These are phyloP conservation scores for Cinnamomum micranthum DNA, from an alignment of 164 flowering plant species.

Conservation along the genomic window DNA sequence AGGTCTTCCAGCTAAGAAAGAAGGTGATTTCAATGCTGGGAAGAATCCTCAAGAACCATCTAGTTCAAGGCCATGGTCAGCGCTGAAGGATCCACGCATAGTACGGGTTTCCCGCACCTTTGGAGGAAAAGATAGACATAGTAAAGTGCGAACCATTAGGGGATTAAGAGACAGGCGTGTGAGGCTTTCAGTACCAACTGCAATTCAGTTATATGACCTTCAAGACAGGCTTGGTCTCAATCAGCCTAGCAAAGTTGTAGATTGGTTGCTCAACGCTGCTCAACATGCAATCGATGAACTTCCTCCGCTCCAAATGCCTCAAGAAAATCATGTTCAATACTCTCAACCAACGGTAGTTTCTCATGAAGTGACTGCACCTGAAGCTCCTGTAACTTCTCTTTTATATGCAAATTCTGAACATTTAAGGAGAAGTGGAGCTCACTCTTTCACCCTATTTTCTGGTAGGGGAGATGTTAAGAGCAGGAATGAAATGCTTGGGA, in stretches of 20 bases:
- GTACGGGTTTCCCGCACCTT: slow-evolving; percentile 57
- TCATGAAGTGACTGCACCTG: slow-evolving; percentile 19
- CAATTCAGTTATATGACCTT: slow-evolving; percentile 82
- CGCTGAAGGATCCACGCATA: slow-evolving; percentile 63
- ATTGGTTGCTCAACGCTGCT: slow-evolving; percentile 78
- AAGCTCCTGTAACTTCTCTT: slow-evolving; percentile 14
- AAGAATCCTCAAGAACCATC: slow-evolving; percentile 33
- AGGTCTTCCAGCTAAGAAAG: slow-evolving; percentile 33
- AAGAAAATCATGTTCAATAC: slow-evolving; percentile 33
- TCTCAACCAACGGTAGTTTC: slow-evolving; percentile 19
- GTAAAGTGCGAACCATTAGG: slow-evolving; percentile 77
- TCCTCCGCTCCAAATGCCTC: slow-evolving; percentile 68
- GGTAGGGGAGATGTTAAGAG: slow-evolving; percentile 5
- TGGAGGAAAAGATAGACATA: slow-evolving; percentile 74
- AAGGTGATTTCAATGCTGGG: not conserved
- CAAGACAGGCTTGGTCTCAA: slow-evolving; percentile 80
- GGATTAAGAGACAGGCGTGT: slow-evolving; percentile 43
- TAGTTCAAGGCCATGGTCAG: slow-evolving; percentile 49
- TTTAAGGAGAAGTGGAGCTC: slow-evolving; percentile 8
- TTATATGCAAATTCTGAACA: slow-evolving; percentile 4
- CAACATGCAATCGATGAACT: slow-evolving; percentile 67
- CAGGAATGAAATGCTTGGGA: slow-evolving; percentile 16
- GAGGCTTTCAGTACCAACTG: slow-evolving; percentile 80
- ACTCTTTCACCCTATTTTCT: slow-evolving; percentile 7
- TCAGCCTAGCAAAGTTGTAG: slow-evolving; percentile 90